Base-by-base conservation (phyloP, 164 flowering plant species). In the Piper betle region DNA sequence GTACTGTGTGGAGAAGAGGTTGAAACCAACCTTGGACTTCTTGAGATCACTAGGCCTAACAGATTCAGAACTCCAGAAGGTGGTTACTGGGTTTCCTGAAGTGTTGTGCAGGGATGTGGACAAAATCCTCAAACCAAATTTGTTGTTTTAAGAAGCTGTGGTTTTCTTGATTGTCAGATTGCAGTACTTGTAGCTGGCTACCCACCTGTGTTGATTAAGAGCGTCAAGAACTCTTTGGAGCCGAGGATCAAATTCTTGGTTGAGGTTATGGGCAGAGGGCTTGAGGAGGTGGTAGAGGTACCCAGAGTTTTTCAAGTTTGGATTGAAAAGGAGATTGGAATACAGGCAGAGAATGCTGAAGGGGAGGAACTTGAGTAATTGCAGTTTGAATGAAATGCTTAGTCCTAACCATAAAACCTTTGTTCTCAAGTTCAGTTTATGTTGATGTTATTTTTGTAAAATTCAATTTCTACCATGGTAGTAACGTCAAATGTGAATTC, bases 191-290 rank as follows among this genome's bases (percentile, higher is more conserved):
- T 93, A 39, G 41, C 85, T 46, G 87, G 91, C 52, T 85, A 84
- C 73, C 99, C 99, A 16, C 96, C 84, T 38, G 66, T 93, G 54
- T 66, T 93, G 76, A 85, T 90, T 64, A 93, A 90, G 82, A 93
- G 99, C 65, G 72, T 84, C 20, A 77, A 69, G 58, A 87, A 90
- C 69, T 93, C 97, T 52, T 66, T 93, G 68, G 91, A 81, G 63
- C 99, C 97, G 12, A 79, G 92, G 71, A 82, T 93, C 58, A 79
- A 59, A 70, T 93, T 86, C 62, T 77, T 93, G 80, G 75, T 77
- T 9, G 81, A 85, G 50, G 86, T 81, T 20, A 93, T 93, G 99
- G 84, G 79, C 4, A 84, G 95, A 71, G 62, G 55, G 40, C 71
- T 90, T 19, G 80, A 81, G 53, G 99, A 90, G 73, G 82, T 73